Evolutionary conservation across 1,139 yeast species (phyloP), one percentile per base, ranked within the genome.

Genomic region (Debaryomyces sp.): DNA sequence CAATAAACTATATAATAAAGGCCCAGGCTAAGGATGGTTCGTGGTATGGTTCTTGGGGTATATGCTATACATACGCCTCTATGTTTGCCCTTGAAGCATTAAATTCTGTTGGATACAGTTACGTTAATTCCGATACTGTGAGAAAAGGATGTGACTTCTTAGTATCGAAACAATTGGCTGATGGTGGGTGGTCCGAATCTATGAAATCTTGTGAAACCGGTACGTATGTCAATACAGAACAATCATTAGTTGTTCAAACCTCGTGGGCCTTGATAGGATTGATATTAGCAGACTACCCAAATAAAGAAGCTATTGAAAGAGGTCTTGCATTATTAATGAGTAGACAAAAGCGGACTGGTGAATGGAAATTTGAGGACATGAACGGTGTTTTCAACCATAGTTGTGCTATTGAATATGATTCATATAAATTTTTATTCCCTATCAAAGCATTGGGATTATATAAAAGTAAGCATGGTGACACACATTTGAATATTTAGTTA

Each of bases 1-100:
- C 97, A 0, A 77, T 89, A 13, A 69, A 78, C 3, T 95, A 86
- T 60, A 89, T 95, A 43, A 80, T 80, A 45, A 66, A 73, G 4
- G 80, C 80, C 2, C 99, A 95, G 66, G 73, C 77, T 41, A 62
- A 64, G 0, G 97, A 94, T 64, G 99, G 99, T 0, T 85, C 96
- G 8, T 95, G 99, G 98, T 95, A 92, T 64, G 99, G 99, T 1
- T 85, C 92, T 39, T 95, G 99, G 99, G 99, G 99, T 39, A 87
- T 95, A 9, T 95, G 99, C 63, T 91, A 80, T 63, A 89, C 97
- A 0, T 95, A 95, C 68, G 98, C 99, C 0, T 88, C 94, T 1
- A 95, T 95, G 99, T 95, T 95, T 80, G 99, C 99, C 0, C 70
- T 94, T 29, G 99, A 95, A 60, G 98, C 99, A 0, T 75, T 94